Percentiles rank a stretch among this genome's conserved stretches.
Conservation (phyloP, 805 yeast genomes). For the Kluyveromyces dobzhanskii region DNA sequence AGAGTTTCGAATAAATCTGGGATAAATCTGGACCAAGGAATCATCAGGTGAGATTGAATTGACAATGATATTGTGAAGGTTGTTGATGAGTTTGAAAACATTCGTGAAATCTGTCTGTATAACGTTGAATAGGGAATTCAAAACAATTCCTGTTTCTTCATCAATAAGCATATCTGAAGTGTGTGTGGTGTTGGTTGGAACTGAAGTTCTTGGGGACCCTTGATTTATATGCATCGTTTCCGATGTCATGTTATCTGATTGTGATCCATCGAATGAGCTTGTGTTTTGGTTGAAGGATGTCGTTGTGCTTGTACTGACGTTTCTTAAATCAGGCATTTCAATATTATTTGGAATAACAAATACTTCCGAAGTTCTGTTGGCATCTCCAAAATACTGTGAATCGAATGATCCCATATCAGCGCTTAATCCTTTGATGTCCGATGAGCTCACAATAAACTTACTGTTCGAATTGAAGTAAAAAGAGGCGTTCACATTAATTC, state of each 20-base stretch:
- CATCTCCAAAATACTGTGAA: not conserved
- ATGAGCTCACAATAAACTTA: not conserved
- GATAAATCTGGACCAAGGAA: slow-evolving; percentile 54
- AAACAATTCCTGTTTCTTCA: slow-evolving; percentile 9
- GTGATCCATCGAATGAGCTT: not conserved
- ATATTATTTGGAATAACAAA: not conserved
- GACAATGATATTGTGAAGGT: slow-evolving; percentile 22
- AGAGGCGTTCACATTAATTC: slow-evolving; percentile 55
- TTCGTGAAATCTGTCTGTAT: slow-evolving; percentile 24
- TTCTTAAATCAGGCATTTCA: slow-evolving; percentile 4
- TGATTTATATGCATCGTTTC: slow-evolving; percentile 1
- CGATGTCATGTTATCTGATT: not conserved
- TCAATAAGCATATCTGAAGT: slow-evolving; percentile 3
- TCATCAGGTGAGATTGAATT: slow-evolving; percentile 14
- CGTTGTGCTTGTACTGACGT: slow-evolving; percentile 14
- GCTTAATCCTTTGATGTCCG: not conserved
- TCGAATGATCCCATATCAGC: not conserved
- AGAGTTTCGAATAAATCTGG: slow-evolving; percentile 56
- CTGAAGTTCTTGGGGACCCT: slow-evolving; percentile 2
- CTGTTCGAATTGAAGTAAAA: slow-evolving; percentile 39
- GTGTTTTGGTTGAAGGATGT: slow-evolving; percentile 11
- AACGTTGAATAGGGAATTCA: slow-evolving; percentile 9
- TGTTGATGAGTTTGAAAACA: slow-evolving; percentile 24
- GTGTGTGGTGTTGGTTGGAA: slow-evolving; percentile 4
- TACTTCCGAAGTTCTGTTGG: slow-evolving; percentile 2